Percentiles rank a stretch among this genome's conserved stretches.
Evolutionary conservation across 2,329 filamentous ascomycete species (phyloP).

Genomic region (Exophiala xenobiotica): DNA sequence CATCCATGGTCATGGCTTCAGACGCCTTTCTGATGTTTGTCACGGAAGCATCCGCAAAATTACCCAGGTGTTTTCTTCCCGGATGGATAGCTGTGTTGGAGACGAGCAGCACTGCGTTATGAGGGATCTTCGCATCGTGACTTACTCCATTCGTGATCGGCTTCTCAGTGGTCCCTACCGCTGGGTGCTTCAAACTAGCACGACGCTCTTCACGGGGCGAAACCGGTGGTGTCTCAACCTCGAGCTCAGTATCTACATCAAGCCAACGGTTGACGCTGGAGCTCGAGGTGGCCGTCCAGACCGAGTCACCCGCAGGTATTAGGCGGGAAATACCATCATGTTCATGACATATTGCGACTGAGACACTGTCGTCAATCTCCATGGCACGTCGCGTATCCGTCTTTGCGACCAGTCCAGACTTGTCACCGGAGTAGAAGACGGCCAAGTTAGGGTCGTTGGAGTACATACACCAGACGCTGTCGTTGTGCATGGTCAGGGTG

Average conservation of each 20-base stretch:
- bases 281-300: slow-evolving; percentile 87
- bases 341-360: slow-evolving; percentile 87
- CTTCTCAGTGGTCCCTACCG: slow-evolving; percentile 12
- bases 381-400: slow-evolving; percentile 78
- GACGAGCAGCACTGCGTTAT: slow-evolving; percentile 74
- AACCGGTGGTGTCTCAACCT: slow-evolving; percentile 58
- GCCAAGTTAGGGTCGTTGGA: slow-evolving; percentile 82
- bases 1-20: slow-evolving; percentile 53
- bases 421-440: slow-evolving; percentile 92
- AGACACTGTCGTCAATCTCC: slow-evolving; percentile 83
- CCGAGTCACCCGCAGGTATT: slow-evolving; percentile 65
- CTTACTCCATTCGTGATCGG: slow-evolving; percentile 33
- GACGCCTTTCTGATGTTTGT: slow-evolving; percentile 53
- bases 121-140: slow-evolving; percentile 63
- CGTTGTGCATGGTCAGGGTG: slow-evolving; percentile 97
- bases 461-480: slow-evolving; percentile 94
- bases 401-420: slow-evolving; percentile 91
- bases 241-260: slow-evolving; percentile 75
- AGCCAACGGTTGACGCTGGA: slow-evolving; percentile 92
- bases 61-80: slow-evolving; percentile 51
- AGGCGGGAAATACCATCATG: slow-evolving; percentile 68
- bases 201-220: slow-evolving; percentile 56
- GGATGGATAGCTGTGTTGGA: slow-evolving; percentile 82
- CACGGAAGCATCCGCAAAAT: slow-evolving; percentile 50
- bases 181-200: slow-evolving; percentile 37